Evolutionary conservation across 306 rosid genomes (phyloP).

Genomic region (Quercus ilex): DNA sequence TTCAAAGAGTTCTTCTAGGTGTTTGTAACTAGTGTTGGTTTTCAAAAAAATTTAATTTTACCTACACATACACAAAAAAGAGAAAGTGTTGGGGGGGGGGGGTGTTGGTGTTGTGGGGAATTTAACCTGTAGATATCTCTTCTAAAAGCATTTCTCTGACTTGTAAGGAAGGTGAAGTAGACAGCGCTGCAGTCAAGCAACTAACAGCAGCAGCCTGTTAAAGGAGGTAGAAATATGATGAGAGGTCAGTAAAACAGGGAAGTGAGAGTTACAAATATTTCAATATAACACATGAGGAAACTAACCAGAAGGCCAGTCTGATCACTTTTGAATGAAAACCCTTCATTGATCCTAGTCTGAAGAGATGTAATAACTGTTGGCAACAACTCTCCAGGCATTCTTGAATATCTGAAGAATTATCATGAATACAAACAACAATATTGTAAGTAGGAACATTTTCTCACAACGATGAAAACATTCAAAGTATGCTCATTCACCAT

Average conservation of each 20-base stretch:
- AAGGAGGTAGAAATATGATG: constrained; percentile 16
- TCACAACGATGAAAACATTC: constrained; percentile 9
- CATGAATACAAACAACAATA: constrained; percentile 7
- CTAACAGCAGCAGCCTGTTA: constrained; percentile 68
- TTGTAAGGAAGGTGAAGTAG: constrained; percentile 68
- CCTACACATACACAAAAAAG: not conserved
- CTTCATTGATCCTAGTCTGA: constrained; percentile 60
- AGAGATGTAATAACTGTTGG: constrained; percentile 62
- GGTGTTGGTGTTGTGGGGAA: not conserved
- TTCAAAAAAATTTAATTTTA: not conserved
- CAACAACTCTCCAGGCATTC: constrained; percentile 87
- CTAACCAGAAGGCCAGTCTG: constrained; percentile 80
- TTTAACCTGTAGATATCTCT: constrained; percentile 62
- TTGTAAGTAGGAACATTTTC: constrained; percentile 11
- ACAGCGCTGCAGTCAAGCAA: constrained; percentile 74
- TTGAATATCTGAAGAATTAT: constrained; percentile 59
- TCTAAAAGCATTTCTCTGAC: constrained; percentile 62
- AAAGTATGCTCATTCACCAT: not conserved
- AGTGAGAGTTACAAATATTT: not conserved
- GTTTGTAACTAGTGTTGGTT: not conserved
- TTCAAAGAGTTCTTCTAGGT: not conserved
- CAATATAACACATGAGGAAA: not conserved
- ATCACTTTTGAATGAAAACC: constrained; percentile 64
- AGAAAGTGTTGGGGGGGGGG: too few relatives aligned
- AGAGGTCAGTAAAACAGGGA: constrained; percentile 2